Conservation (phyloP, 1,284 basidiomycete species). For the Apiotrichum domesticum region DNA sequence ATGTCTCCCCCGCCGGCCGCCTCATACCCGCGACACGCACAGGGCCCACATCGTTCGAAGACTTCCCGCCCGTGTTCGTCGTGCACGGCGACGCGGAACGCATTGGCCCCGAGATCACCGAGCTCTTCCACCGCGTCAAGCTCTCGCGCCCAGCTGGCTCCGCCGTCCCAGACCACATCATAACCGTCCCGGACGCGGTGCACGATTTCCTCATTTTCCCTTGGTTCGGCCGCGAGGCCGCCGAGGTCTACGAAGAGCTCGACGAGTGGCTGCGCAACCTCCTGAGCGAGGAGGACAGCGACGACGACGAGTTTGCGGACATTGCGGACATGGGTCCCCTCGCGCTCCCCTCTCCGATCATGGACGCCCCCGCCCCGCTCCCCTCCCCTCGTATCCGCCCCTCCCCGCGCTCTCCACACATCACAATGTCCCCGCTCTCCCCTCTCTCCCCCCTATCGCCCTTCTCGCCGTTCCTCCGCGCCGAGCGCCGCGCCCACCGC, state of each 20-base stretch:
- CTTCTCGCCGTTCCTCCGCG: constrained; percentile 1
- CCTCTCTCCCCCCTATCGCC: constrained; percentile 2
- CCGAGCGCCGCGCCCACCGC: neutral
- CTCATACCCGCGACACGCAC: constrained; percentile 17
- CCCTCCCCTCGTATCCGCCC: neutral
- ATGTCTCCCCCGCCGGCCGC: constrained; percentile 36
- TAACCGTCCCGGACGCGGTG: constrained; percentile 27
- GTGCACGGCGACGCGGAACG: constrained; percentile 40
- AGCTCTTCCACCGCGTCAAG: constrained; percentile 29
- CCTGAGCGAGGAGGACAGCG: constrained; percentile 7
- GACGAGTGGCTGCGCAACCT: constrained; percentile 39
- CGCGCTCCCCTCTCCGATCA: neutral
- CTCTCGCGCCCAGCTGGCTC: constrained; percentile 8
- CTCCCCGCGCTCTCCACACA: neutral
- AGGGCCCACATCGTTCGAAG: constrained; percentile 17
- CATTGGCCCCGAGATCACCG: constrained; percentile 28
- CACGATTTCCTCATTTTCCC: constrained; percentile 45
- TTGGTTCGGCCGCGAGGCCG: constrained; percentile 36
- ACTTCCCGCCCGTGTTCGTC: constrained; percentile 38
- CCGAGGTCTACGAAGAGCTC: constrained; percentile 27
- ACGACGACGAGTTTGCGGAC: constrained; percentile 6
- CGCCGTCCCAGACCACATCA: constrained; percentile 18
- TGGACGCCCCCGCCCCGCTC: neutral
- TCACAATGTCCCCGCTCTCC: neutral
- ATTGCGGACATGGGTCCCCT: neutral